Conservation (phyloP, 495 filamentous ascomycete species). For the Aspergillus kassunensis region DNA sequence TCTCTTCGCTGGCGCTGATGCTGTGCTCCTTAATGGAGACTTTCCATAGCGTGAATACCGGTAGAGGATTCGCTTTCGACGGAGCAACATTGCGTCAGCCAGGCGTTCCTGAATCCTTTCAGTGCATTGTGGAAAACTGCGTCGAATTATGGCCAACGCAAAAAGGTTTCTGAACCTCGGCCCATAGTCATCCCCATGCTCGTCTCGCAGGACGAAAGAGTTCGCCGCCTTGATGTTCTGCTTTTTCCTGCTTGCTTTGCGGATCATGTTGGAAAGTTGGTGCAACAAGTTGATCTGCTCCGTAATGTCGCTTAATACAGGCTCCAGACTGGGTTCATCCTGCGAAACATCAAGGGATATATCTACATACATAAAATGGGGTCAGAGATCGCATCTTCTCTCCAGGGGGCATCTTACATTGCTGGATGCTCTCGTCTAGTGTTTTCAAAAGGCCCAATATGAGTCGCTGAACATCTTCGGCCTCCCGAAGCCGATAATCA, state of each 20-base stretch:
- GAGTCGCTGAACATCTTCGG: slow-evolving; percentile 6
- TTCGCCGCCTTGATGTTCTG: slow-evolving; percentile 2
- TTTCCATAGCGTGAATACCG: slow-evolving; percentile 5
- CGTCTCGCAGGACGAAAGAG: neutral
- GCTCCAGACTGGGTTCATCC: neutral
- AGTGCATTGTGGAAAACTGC: neutral
- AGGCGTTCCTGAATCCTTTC: slow-evolving; percentile 1
- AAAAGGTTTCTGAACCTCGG: slow-evolving; percentile 1
- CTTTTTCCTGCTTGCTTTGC: slow-evolving; percentile 1
- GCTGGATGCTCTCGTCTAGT: slow-evolving; percentile 3
- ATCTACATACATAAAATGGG: neutral
- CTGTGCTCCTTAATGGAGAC: neutral
- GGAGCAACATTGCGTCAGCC: slow-evolving; percentile 5
- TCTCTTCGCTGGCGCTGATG: neutral
- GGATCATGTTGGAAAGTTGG: slow-evolving; percentile 11
- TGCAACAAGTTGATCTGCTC: slow-evolving; percentile 12
- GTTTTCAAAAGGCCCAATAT: neutral
- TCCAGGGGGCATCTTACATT: slow-evolving; percentile 7
- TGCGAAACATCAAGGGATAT: neutral
- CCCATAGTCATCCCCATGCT: slow-evolving; percentile 6
- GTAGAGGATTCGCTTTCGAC: slow-evolving; percentile 10
- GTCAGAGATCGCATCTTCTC: neutral
- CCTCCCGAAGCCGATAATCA: slow-evolving; percentile 12
- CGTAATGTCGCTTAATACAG: neutral
- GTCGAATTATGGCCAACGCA: slow-evolving; percentile 5